phyloP scores from a whole-genome alignment of 2,329 filamentous ascomycete genomes.

The Colletotrichum sublineola region DNA sequence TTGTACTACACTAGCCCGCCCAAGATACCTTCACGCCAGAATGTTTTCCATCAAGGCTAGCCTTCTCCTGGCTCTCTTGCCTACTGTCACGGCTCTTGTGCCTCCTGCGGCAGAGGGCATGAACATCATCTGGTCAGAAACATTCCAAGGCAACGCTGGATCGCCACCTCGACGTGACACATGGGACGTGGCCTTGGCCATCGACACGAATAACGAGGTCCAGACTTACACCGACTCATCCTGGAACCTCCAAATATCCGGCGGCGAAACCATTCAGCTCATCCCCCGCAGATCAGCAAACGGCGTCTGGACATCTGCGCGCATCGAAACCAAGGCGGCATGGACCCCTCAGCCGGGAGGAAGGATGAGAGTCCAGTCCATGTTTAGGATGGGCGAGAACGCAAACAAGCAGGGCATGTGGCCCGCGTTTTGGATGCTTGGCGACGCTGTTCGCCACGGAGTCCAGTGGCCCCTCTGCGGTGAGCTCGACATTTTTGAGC shows the following conservation, averaged over 20 bases:
- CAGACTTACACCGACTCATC: slow-evolving; percentile 62
- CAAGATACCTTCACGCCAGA: not conserved
- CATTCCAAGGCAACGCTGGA: slow-evolving; percentile 58
- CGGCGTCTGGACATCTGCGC: slow-evolving; percentile 66
- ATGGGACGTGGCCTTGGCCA: slow-evolving; percentile 59
- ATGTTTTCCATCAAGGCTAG: slow-evolving; percentile 6
- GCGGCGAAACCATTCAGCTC: slow-evolving; percentile 64
- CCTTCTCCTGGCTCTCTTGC: slow-evolving; percentile 41
- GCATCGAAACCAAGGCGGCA: slow-evolving; percentile 63
- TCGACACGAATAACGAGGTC: slow-evolving; percentile 65
- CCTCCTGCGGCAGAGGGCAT: slow-evolving; percentile 57
- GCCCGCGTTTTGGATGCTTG: slow-evolving; percentile 72
- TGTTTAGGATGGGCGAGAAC: slow-evolving; percentile 62
- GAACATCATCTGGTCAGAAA: slow-evolving; percentile 60
- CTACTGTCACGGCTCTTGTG: slow-evolving; percentile 51
- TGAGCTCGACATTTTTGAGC: slow-evolving; percentile 71
- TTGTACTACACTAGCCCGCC: not conserved
- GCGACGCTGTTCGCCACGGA: slow-evolving; percentile 62
- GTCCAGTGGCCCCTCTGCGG: slow-evolving; percentile 66
- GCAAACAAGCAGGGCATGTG: slow-evolving; percentile 66
- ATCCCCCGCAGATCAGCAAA: slow-evolving; percentile 58
- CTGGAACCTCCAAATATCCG: slow-evolving; percentile 64
- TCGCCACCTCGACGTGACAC: slow-evolving; percentile 52
- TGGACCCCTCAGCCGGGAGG: slow-evolving; percentile 62
- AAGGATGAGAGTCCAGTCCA: slow-evolving; percentile 61